Evolutionary conservation across 148 eudicot genomes (phyloP).

Genomic region (Hydrangea macrophylla): DNA sequence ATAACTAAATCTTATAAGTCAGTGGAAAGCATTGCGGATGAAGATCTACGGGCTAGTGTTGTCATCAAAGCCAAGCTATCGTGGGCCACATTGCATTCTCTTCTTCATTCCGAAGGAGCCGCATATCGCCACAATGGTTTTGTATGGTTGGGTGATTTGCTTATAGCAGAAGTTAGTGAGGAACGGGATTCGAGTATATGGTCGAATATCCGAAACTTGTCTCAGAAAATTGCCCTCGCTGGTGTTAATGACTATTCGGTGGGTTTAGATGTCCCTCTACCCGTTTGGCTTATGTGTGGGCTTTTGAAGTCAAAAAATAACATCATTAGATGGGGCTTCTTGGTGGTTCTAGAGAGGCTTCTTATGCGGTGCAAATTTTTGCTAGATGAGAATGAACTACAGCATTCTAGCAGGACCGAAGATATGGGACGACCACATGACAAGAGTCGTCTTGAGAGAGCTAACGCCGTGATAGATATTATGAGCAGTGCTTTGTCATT

Average conservation of each 20-base stretch:
- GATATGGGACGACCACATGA: constrained; percentile 25
- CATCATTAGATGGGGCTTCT: constrained; percentile 82
- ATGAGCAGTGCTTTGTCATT: constrained; percentile 87
- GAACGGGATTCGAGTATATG: constrained; percentile 48
- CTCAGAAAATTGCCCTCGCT: constrained; percentile 62
- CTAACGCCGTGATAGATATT: constrained; percentile 87
- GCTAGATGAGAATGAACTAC: constrained; percentile 71
- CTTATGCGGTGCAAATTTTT: constrained; percentile 91
- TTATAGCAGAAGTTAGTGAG: constrained; percentile 74
- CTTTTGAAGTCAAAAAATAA: constrained; percentile 81
- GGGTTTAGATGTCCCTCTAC: constrained; percentile 59
- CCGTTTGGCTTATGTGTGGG: constrained; percentile 95
- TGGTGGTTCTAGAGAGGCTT: constrained; percentile 87
- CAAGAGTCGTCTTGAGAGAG: constrained; percentile 65
- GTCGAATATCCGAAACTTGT: constrained; percentile 65
- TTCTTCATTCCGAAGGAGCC: constrained; percentile 86
- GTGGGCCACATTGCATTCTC: constrained; percentile 96
- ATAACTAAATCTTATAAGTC: constrained; percentile 68
- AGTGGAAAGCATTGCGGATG: constrained; percentile 52
- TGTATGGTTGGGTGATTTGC: constrained; percentile 92
- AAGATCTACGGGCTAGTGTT: constrained; percentile 37
- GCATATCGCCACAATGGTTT: constrained; percentile 86
- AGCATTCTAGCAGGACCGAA: constrained; percentile 36
- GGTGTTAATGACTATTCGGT: constrained; percentile 70
- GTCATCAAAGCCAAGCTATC: constrained; percentile 59